Evolutionary conservation across 768 basidiomycete genomes (phyloP), one percentile per base, ranked within the genome.

Genomic region (Coprinopsis strossmayeri): DNA sequence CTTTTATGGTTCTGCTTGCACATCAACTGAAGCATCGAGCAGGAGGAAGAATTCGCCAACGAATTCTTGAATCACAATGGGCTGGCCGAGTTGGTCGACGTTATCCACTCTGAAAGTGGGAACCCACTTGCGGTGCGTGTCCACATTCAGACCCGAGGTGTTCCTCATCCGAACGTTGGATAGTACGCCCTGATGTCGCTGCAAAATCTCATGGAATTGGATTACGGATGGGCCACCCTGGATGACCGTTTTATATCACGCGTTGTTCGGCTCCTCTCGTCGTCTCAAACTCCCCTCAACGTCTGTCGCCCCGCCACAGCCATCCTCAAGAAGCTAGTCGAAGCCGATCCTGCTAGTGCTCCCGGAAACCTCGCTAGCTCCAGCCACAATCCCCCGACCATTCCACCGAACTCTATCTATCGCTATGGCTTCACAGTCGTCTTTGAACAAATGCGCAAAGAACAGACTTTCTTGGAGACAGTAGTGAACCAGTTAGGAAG

Each of bases 221-320:
- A 89, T 40, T 81, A 86, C 53, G 91, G 90, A 38, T 93, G 88
- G 89, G 73, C 78, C 1, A 70, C 69, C n/a, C 74, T 94, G 3
- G 79, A 81, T 53, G 73, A 80, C 45, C 63, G 64, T 5, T 93
- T 95, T 64, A 87, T 92, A 46, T 73, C 80, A 57, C 77, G 78
- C 62, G 77, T 92, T 44, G 89, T 91, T 13, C 78, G 83, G 57
- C 84, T 88, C 55, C 72, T 91, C 21, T 81, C 88, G 0, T 87
- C 88, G 0, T 71, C 84, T 0, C 72, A 77, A 32, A 87, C 86
- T 10, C 76, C 84, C 15, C 83, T 94, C 70, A 96, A 96, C 53
- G 89, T 94, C 50, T 90, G 88, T 57, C 84, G 91, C 3, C 93
- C 92, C 27, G 92, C 91, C 1, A 92, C 89, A 35, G 82, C 87